Base-by-base conservation (phyloP, 2,329 filamentous ascomycete genomes). In the Epichloe elymi region DNA sequence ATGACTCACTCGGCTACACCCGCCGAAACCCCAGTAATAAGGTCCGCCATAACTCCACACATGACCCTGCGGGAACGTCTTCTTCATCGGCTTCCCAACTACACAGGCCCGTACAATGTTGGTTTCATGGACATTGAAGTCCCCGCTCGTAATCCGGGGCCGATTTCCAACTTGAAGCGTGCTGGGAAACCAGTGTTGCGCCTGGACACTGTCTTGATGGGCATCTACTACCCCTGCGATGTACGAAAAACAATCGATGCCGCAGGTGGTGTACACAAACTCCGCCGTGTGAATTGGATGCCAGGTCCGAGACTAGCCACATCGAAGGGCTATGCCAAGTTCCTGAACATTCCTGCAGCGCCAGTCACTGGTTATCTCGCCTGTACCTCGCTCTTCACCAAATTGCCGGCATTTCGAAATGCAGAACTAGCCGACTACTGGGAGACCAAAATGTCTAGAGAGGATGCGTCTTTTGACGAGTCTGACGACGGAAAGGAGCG, bases 61-160 rank as follows among this genome's bases (percentile, higher is more conserved):
- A 64, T 61, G 42, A 60, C 63, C 7, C 49, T 67, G 41, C 62
- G 65, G 44, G 70, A 73, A 50, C 58, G 59, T n/a, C 58, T 71
- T 46, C 61, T 71, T 38, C 68, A 72, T 58, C 58, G 64, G 3
- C 77, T 86, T 48, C 82, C 83, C 3, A 61, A 71, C 14, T 83
- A 84, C 59, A 74, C 76, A 1, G 83, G 83, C 0, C 79, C 79
- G 0, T 84, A 85, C 63, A 74, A 75, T 55, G 83, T 88, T 40
- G 83, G 83, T 26, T 84, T 79, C 12, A 73, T 85, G 61, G 82
- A 86, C 57, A 70, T 83, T 51, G 82, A 86, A 62, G 73, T 85
- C 30, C 80, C 82, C 5, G 74, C 73, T 15, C 61, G 67, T 12
- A 52, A 65, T 1, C 68, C 70, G 12, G 63, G 67, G 20, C 61